Evolutionary conservation across 208 protist species (phyloP).

Genomic region (Entamoeba invadens): DNA sequence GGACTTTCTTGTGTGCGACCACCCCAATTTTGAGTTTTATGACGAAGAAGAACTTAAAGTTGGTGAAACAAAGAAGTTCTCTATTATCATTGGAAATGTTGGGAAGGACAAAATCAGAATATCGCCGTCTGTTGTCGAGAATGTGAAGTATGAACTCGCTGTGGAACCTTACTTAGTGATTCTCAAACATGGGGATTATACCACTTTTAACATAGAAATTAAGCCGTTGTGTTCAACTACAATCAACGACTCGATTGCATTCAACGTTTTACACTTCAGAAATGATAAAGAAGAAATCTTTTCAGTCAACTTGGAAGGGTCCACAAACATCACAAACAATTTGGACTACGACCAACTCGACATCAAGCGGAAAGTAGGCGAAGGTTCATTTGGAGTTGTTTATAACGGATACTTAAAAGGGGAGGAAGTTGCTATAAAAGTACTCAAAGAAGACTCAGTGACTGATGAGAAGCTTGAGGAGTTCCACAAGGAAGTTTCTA

Average conservation of each 20-base stretch:
- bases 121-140: background rate
- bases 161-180: background rate
- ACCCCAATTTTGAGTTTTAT: background rate
- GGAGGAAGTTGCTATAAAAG: background rate
- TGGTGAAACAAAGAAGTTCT: background rate
- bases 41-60: background rate
- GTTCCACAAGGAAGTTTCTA: conserved; percentile 34
- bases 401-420: background rate
- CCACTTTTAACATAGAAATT: background rate
- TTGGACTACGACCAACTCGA: background rate
- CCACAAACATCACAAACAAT: background rate
- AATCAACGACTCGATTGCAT: background rate
- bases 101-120: background rate
- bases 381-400: background rate
- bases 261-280: background rate
- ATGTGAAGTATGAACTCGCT: background rate
- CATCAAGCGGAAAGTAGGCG: background rate
- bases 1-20: background rate
- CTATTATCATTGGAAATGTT: background rate
- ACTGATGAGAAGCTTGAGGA: background rate
- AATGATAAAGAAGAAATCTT: background rate
- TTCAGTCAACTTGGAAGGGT: background rate
- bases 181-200: background rate
- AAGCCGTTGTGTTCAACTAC: background rate
- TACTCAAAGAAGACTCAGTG: background rate